Conservation (phyloP, 768 basidiomycete genomes). For the Galerina sulciceps region DNA sequence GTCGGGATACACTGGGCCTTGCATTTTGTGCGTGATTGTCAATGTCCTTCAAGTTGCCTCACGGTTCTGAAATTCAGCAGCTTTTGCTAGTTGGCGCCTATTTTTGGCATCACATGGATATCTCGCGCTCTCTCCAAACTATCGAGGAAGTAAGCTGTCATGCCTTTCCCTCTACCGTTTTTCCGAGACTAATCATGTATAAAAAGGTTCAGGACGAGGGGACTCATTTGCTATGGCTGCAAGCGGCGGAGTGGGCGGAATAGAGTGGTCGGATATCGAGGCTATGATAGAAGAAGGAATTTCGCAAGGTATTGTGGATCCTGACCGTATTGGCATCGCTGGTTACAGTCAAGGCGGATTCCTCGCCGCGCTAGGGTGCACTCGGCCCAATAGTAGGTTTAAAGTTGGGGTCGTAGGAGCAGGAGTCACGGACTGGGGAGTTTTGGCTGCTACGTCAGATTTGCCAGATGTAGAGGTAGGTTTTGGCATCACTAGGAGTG, state of each 20-base stretch:
- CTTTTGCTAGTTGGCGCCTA: slow-evolving; percentile 5
- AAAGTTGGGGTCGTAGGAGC: slow-evolving; percentile 13
- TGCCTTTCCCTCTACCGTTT: not conserved
- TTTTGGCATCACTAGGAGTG: not conserved
- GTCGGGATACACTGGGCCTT: slow-evolving; percentile 3
- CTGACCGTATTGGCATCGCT: slow-evolving; percentile 11
- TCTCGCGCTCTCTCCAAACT: slow-evolving; percentile 12
- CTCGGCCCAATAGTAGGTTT: slow-evolving; percentile 12
- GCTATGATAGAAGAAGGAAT: slow-evolving; percentile 14
- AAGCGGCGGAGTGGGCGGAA: slow-evolving; percentile 9
- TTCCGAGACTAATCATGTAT: not conserved
- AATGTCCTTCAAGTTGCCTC: not conserved
- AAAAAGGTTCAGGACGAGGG: slow-evolving; percentile 11
- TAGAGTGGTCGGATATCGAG: slow-evolving; percentile 13
- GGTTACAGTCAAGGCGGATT: slow-evolving; percentile 16
- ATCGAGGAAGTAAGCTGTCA: slow-evolving; percentile 2
- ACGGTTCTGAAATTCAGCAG: not conserved
- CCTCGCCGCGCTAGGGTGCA: slow-evolving; percentile 9
- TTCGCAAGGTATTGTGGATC: slow-evolving; percentile 9
- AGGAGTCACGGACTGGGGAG: slow-evolving; percentile 14
- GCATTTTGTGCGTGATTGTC: not conserved
- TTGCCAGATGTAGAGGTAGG: slow-evolving; percentile 12
- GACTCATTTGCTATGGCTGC: slow-evolving; percentile 14
- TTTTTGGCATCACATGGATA: slow-evolving; percentile 14
- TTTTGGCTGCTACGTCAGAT: slow-evolving; percentile 15